Base-by-base conservation (phyloP, 202 grass and related monocot species). In the Digitaria exilis region DNA sequence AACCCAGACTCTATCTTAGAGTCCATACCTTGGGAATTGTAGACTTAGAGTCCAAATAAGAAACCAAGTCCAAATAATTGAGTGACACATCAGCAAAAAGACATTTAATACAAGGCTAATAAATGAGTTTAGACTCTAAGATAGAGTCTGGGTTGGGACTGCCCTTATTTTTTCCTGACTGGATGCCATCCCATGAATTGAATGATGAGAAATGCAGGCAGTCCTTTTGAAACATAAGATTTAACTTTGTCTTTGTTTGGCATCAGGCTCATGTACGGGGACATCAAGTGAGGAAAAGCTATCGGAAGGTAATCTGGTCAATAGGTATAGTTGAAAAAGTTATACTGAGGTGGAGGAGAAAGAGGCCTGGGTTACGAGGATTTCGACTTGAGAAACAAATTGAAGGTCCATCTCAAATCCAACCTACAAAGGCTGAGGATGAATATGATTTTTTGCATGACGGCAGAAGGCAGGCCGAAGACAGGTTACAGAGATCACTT, bases 201-300 rank as follows among this genome's bases (percentile, higher is more conserved):
- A 74, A 54, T 7, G 21, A 50, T 72, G 43, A n/a, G 14, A 72
- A 44, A 71, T 73, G 3, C 14, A 4, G 43, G 35, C 21, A 28
- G 17, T 55, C 32, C 25, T 76, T 22, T 84, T 49, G 14, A 44
- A 74, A 28, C 13, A 84, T 88, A 57, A 54, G 60, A 63, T 55
- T 56, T 71, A 81, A 65, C 45, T 30, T n/a, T 85, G 1, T 81
- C 9, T 75, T 78, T 77, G 35, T 30, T 92, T 76, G 26, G 87
- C 32, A 84, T 45, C 80, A 97, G 94, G 94, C 94, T 68, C 92
- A 91, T 89, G 88, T 97, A 24, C 85, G 92, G 44, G 91, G 91
- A 43, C 71, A 94, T 76, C 91, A 97, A 84, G 91, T 90, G 82
- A 86, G 91, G 80, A 94, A 90, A 85, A 90, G 51, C 43, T 86